A percentile compares a stretch with the other conserved stretches of the same genome.
phyloP scores from a whole-genome alignment of 192 early-diverging fungal genomes.

The Backusella parvicylindrica region DNA sequence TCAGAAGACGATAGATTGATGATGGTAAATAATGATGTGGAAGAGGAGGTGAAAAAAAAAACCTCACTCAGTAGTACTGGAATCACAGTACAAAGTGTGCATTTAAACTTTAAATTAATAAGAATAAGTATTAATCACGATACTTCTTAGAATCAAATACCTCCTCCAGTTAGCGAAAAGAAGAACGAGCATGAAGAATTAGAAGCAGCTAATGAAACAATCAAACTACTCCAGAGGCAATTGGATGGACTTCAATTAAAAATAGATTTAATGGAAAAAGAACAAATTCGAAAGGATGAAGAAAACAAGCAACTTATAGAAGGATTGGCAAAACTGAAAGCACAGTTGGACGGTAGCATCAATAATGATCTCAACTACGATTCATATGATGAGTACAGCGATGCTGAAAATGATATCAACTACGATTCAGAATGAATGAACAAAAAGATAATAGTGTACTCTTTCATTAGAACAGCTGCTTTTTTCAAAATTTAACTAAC shows the following conservation, averaged over 20 bases:
- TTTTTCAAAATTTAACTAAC: no score
- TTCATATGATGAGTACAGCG: no score
- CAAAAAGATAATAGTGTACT: no score
- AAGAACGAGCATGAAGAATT: neutral
- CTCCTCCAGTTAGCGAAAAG: neutral
- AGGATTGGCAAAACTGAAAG: no score
- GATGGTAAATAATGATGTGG: neutral
- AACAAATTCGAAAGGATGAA: no score
- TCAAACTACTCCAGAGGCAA: neutral
- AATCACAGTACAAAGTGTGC: neutral
- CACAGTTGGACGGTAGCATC: no score
- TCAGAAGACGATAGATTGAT: neutral
- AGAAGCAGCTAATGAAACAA: neutral
- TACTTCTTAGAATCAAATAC: neutral
- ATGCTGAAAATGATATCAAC: no score
- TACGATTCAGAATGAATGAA: no score
- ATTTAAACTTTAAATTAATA: neutral
- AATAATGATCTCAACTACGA: no score
- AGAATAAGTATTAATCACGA: neutral
- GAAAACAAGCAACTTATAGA: no score
- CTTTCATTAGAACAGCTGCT: no score
- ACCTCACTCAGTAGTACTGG: neutral
- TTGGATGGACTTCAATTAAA: neutral
- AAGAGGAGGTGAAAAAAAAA: neutral
- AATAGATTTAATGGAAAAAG: no score